Base-by-base conservation (phyloP, 2,329 filamentous ascomycete species). In the Lojkania enalia region DNA sequence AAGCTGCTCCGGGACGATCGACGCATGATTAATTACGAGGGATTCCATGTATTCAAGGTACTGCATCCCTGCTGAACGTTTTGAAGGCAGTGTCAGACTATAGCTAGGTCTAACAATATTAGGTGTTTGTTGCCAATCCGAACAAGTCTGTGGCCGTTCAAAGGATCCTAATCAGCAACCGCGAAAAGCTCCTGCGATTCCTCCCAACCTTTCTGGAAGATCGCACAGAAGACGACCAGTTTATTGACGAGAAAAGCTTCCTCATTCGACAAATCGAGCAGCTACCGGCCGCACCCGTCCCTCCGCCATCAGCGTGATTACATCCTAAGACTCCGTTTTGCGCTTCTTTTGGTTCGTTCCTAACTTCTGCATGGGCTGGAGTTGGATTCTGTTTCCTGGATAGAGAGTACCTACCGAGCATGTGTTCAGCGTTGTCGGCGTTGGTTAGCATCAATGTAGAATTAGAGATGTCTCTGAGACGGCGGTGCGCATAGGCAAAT, bases 11-110 rank as follows among this genome's bases (percentile, higher is more conserved):
- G 90, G 57, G 94, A 97, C 69, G 92, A 97, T 70, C 84, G 92
- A 58, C 94, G 95, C 71, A 99, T 99, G 91, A 94, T 99, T 51
- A 94, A 97, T 72, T 99, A 99, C 69, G 94, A 99, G 70, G 94
- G 91, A 5, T 99, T 99, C 70, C 94, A 99, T 68, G 92, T 99
- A 31, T 99, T 99, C 80, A 99, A 99, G 77, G 81, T 83, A 49
- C 40, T 35, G 53, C 36, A 5, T 30, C 36, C 21, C 20, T 33
- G 9, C 14, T 33, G 6, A 6, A 9, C 6, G 9, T 12, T 4
- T 19, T 31, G 25, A 37, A 11, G 31, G 16, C 15, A 7, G 7
- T 16, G 7, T 35, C n/a, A n/a, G 31, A 3, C n/a, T n/a, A n/a
- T n/a, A n/a, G 27, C 29, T 13, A 14, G 44, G 35, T 20, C 57